A percentile compares a stretch with the other conserved stretches of the same genome.
Conservation (phyloP, 2,329 filamentous ascomycete species). For the Volutella citrinella region DNA sequence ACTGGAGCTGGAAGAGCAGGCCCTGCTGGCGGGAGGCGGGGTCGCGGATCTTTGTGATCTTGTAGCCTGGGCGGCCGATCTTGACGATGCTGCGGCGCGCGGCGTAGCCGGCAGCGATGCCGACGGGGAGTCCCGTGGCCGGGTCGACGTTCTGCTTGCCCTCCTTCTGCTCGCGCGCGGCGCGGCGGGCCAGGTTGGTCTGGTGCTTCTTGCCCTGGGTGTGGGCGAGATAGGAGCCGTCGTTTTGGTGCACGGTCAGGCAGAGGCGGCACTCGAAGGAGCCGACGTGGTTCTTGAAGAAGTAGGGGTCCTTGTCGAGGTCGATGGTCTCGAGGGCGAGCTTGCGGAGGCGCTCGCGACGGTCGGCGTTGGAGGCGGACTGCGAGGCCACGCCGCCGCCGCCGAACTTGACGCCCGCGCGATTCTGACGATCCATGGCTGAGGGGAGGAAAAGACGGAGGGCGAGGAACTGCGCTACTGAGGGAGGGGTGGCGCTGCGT, state of each 20-base stretch:
- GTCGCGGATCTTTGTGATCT: constrained; percentile 94
- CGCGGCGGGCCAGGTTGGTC: constrained; percentile 92
- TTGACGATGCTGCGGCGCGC: constrained; percentile 79
- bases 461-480: too few relatives aligned
- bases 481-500: too few relatives aligned
- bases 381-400: constrained; percentile 94
- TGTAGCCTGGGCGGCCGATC: constrained; percentile 94
- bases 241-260: constrained; percentile 96
- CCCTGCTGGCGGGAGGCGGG: constrained; percentile 85
- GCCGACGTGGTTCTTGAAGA: constrained; percentile 99
- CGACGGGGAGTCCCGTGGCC: constrained; percentile 67
- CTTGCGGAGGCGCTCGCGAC: constrained; percentile 93
- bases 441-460: background rate
- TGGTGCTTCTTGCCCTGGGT: constrained; percentile 99
- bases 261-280: constrained; percentile 97
- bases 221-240: constrained; percentile 97
- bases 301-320: constrained; percentile 98
- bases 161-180: constrained; percentile 92
- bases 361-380: constrained; percentile 92
- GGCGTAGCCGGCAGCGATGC: constrained; percentile 69
- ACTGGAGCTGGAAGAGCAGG: constrained; percentile 92
- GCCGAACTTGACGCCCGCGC: constrained; percentile 95
- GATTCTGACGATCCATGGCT: constrained; percentile 76
- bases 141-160: constrained; percentile 69
- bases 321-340: constrained; percentile 98